Percentiles rank a stretch among this genome's conserved stretches.
phyloP scores from a whole-genome alignment of 257 asterid genomes.

The Lycium barbarum region DNA sequence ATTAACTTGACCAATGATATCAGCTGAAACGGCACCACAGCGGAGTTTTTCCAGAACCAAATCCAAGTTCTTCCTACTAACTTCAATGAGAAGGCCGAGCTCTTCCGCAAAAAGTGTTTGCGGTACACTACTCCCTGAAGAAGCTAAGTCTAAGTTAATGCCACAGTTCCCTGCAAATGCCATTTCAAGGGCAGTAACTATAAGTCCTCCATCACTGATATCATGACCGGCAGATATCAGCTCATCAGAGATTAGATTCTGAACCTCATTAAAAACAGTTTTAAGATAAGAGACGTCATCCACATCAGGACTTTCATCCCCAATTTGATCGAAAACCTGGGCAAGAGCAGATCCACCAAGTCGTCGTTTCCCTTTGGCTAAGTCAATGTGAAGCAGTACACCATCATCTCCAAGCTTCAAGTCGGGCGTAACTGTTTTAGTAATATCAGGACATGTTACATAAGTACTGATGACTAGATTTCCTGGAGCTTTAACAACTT shows the following conservation, averaged over 20 bases:
- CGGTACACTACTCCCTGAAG: slow-evolving; percentile 44
- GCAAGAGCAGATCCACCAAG: slow-evolving; percentile 96
- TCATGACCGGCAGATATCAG: slow-evolving; percentile 93
- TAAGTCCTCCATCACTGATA: slow-evolving; percentile 90
- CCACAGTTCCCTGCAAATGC: slow-evolving; percentile 96
- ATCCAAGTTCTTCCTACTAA: slow-evolving; percentile 55
- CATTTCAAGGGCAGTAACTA: slow-evolving; percentile 86
- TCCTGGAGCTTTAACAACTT: slow-evolving; percentile 97
- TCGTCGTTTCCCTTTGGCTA: slow-evolving; percentile 82
- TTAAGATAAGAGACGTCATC: slow-evolving; percentile 79
- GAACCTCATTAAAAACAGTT: slow-evolving; percentile 75
- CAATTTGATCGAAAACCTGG: slow-evolving; percentile 87
- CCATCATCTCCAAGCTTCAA: slow-evolving; percentile 88
- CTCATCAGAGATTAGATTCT: slow-evolving; percentile 68
- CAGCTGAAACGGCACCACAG: slow-evolving; percentile 56
- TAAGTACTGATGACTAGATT: slow-evolving; percentile 89
- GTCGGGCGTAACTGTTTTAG: slow-evolving; percentile 90
- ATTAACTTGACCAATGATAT: slow-evolving; percentile 70
- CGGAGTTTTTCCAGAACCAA: slow-evolving; percentile 53
- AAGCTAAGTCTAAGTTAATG: slow-evolving; percentile 56
- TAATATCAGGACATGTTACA: slow-evolving; percentile 92
- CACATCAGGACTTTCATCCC: slow-evolving; percentile 86
- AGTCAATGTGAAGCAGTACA: slow-evolving; percentile 78
- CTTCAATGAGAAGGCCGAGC: slow-evolving; percentile 82
- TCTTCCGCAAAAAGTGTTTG: slow-evolving; percentile 86